Base-by-base conservation (phyloP, 1,139 yeast genomes). In the Yamadazyma trypodendri region DNA sequence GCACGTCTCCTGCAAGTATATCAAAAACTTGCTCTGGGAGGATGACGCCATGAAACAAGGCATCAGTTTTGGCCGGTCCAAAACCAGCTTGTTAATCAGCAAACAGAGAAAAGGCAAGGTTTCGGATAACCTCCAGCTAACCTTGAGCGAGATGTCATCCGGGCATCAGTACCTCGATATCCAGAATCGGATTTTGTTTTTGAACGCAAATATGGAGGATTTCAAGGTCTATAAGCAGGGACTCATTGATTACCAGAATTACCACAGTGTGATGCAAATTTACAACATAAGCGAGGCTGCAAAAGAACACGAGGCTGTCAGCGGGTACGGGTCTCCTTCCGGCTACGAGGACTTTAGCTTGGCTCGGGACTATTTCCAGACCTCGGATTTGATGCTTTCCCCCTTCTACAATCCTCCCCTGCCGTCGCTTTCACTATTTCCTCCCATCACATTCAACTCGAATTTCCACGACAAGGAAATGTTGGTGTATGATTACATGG, bases 1-100 rank as follows among this genome's bases (percentile, higher is more conserved):
- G 14, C 24, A 29, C 2, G 12, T 41, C 4, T 30, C 25, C 7
- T 45, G 48, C 24, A 34, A 30, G 12, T 45, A 45, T 32, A 38
- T 46, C 4, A 27, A 50, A 23, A 43, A 33, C 12, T 40, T 56
- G 5, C 46, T 51, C 2, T 63, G 67, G 67, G 67, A 62, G 35
- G 68, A 63, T 29, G 69, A 64, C 15, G 68, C 67, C 7, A 24
- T 45, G 2, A 46, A 52, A 20, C 46, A 51, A 35, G 71, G 70
- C 0, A 54, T 62, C 7, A 49, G 66, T 1, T 65, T 65, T 47
- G 72, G 72, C 1, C 45, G 72, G 23, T 62, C 71, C 0, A 45
- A 50, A 28, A 31, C 42, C 38, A 39, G 54, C 50, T 29, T 44
- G 20, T 31, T 38, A 45, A 38, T 42, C 31, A 35, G 45, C 24